Conservation (phyloP, 2,329 filamentous ascomycete genomes). For the Colletotrichum sp. region DNA sequence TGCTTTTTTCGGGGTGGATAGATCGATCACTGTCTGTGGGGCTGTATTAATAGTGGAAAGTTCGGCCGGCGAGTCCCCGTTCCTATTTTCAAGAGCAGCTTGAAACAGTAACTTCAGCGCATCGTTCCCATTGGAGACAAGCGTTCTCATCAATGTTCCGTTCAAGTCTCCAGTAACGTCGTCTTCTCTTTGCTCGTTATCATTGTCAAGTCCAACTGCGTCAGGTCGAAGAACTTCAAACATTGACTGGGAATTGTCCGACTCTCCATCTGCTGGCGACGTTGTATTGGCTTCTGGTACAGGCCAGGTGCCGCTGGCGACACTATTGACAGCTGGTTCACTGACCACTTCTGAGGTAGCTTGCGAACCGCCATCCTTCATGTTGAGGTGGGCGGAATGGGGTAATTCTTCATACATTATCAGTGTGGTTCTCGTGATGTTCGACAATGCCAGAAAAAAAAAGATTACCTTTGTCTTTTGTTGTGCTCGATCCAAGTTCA, state of each 20-base stretch:
- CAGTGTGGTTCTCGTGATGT: background rate
- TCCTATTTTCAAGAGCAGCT: slow-evolving; percentile 37
- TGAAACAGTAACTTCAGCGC: slow-evolving; percentile 58
- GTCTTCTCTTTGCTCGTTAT: background rate
- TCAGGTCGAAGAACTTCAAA: background rate
- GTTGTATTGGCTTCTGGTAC: background rate
- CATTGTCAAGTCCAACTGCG: background rate
- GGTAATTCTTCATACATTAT: background rate
- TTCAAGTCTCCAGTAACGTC: background rate
- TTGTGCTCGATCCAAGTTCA: background rate
- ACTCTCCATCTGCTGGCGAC: background rate
- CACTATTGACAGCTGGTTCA: background rate
- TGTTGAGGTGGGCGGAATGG: background rate
- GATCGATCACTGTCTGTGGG: background rate
- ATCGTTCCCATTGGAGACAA: slow-evolving; percentile 55
- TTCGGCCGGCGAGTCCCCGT: background rate
- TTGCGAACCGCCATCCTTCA: background rate
- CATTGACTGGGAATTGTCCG: background rate
- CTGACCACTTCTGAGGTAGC: background rate
- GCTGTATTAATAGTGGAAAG: background rate
- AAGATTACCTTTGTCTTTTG: background rate
- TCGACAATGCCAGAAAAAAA: background rate
- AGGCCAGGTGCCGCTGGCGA: background rate
- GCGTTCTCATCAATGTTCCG: slow-evolving; percentile 43
- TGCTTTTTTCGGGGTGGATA: background rate